Evolutionary conservation across 768 basidiomycete species (phyloP), one percentile per base, ranked within the genome.

Genomic region (Russula sp.): DNA sequence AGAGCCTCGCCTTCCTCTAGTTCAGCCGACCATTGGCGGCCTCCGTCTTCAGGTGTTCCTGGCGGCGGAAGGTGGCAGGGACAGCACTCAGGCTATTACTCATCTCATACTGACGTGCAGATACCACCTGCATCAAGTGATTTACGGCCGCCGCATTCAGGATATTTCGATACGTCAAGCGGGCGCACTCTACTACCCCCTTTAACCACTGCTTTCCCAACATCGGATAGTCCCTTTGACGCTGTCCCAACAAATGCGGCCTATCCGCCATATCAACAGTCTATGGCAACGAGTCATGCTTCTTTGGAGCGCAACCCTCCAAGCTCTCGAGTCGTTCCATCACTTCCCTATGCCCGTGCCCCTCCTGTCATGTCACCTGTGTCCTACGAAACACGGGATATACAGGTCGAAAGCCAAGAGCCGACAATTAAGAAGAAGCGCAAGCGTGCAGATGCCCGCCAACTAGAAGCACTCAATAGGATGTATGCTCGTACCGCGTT

Each of bases 391-490:
- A 67, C 62, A 2, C 70, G 70, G 16, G 60, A 69, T 5, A 67
- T 64, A 2, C 70, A 70, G 16, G 60, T 72, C 14, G 65, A 66
- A 8, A 75, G 80, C 42, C 72, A 78, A 38, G 83, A 88, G 58
- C 83, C 88, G n/a, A 78, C 82, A 48, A 85, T 91, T 69, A 93
- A 92, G 80, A 92, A 91, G 79, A 92, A 92, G 76, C 83, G 90
- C 74, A 90, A 90, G 79, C 85, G 90, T 63, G 91, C 90, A 7
- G 89, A 91, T 69, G 87, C 89, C 16, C 81, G 81, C 46, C 91
- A 93, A 70, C 78, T 92, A 64, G 88, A 88, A 72, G 84, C 90
- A 32, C 79, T 93, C 73, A 92, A 91, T 72, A 88, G 88, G 72
- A 87, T 85, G 0, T 93, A 91, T 73, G 79, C 78, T 67, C 83